Percentiles rank a stretch among this genome's conserved stretches.
Conservation (phyloP, 1,284 basidiomycete genomes). For the Trametes pubescens region DNA sequence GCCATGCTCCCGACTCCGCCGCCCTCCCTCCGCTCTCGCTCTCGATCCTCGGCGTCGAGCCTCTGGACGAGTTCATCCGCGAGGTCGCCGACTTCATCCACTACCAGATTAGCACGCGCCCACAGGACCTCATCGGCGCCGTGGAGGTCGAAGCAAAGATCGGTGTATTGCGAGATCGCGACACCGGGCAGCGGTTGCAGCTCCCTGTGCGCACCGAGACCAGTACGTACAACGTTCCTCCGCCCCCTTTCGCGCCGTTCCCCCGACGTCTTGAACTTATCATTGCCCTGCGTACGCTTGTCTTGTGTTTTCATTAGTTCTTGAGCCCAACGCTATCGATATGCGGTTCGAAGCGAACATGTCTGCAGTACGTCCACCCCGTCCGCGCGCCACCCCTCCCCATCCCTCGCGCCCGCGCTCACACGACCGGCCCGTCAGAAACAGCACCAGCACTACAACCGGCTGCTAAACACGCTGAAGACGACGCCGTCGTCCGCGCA, state of each 20-base stretch:
- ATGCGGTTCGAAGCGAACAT: constrained; percentile 91
- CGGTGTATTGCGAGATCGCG: constrained; percentile 77
- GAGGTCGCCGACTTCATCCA: constrained; percentile 93
- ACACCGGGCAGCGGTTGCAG: constrained; percentile 62
- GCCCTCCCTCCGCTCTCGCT: constrained; percentile 77
- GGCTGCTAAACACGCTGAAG: constrained; percentile 82
- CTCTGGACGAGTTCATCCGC: constrained; percentile 93
- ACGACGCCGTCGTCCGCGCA: constrained; percentile 39
- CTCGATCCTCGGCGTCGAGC: constrained; percentile 92
- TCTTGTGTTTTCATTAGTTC: constrained; percentile 46
- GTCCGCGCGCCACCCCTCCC: not conserved
- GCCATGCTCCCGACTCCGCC: constrained; percentile 29
- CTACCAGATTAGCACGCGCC: constrained; percentile 66
- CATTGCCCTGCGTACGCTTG: not conserved
- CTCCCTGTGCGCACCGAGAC: constrained; percentile 88
- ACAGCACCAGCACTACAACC: constrained; percentile 90
- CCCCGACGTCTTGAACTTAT: constrained; percentile 8
- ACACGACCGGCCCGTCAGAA: constrained; percentile 51
- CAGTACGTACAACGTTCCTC: constrained; percentile 62
- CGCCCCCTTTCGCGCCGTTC: constrained; percentile 12
- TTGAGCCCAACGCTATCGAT: constrained; percentile 62
- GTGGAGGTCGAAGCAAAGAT: constrained; percentile 95
- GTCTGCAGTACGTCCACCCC: constrained; percentile 70
- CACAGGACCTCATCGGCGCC: constrained; percentile 50
- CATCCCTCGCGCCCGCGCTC: constrained; percentile 19